Conservation (phyloP, 140 eudicot genomes). For the Flaveria floridana region DNA sequence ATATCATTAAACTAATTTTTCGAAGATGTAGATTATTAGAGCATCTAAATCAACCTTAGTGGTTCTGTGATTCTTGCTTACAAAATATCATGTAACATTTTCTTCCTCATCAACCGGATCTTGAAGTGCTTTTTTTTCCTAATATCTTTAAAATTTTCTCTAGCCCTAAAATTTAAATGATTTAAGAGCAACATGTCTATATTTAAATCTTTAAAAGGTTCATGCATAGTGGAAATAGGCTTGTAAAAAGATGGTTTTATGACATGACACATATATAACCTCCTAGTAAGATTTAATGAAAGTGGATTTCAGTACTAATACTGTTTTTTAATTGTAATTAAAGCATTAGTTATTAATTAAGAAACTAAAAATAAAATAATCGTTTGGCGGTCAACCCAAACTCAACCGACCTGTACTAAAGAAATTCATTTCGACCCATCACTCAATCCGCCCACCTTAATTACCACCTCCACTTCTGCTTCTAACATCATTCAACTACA, state of each 20-base stretch:
- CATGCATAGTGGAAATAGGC: background rate
- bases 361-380: background rate
- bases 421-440: background rate
- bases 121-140: background rate
- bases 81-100: too few relatives aligned
- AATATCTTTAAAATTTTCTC: too few relatives aligned
- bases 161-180: too few relatives aligned
- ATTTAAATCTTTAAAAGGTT: background rate
- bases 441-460: background rate
- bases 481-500: background rate
- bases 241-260: too few relatives aligned
- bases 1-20: too few relatives aligned
- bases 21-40: too few relatives aligned
- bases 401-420: background rate
- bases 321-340: background rate
- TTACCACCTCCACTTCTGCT: background rate
- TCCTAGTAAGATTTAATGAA: background rate
- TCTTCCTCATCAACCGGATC: too few relatives aligned
- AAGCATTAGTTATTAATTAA: background rate
- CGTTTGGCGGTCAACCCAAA: background rate
- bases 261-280: too few relatives aligned
- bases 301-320: background rate
- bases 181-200: background rate
- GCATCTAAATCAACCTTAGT: too few relatives aligned
- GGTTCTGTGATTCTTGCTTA: too few relatives aligned